Base-by-base conservation (phyloP, 1,284 basidiomycete species). In the Sanguinoderma infundibulare region DNA sequence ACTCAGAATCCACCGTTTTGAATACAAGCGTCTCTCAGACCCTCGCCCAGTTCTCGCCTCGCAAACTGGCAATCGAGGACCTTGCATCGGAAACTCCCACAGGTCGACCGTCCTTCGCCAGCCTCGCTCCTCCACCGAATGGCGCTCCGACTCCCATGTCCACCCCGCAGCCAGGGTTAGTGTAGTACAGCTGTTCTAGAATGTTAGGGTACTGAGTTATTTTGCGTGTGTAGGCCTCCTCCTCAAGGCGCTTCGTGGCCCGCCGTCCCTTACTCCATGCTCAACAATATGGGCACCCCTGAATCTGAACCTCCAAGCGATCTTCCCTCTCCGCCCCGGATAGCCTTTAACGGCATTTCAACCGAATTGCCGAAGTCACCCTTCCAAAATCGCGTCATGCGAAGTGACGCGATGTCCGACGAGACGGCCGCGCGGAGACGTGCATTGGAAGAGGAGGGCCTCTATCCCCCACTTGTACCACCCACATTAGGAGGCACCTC, bases 41-140 rank as follows among this genome's bases (percentile, higher is more conserved):
- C 55, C 80, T 92, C 63, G 84, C 82, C 8, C 86, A 88, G 66
- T 85, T 92, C 62, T 92, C 90, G 12, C 90, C 91, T 22, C 81
- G 83, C 40, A 77, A 77, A 39, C 74, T 90, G 55, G 79, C 83
- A 53, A 75, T 80, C 20, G 81, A 84, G 63, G 69, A 82, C 20
- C 74, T 78, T 26, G 79, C 82, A 26, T 81, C 82, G 38, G 77
- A 78, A 35, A 75, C 68, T 67, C 71, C 67, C 65, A 69, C 71
- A 42, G 67, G 64, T 67, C 66, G 69, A 34, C 67, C 64, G 44
- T 70, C 70, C 20, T 62, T 66, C 7, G 66, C 61, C 32, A 59
- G 63, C 20, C 73, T 72, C 57, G 75, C 77, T 20, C 74, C 78
- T 26, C 62, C 72, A 24, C 70, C 72, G 2, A 55, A 55, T 34